Conservation (phyloP, 148 eudicot species). For the Polygonum aviculare region DNA sequence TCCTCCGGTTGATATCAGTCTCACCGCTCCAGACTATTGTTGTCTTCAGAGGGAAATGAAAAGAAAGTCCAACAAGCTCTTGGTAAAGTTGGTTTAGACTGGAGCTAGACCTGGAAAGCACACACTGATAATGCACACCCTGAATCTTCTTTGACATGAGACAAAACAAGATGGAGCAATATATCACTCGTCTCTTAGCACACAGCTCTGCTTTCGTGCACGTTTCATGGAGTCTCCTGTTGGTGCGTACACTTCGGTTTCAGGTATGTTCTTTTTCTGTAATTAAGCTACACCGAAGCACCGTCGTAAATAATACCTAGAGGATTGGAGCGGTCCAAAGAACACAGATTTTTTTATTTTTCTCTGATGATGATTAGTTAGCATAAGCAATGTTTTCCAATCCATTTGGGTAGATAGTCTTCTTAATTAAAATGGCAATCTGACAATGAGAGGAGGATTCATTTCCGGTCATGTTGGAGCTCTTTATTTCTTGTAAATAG, state of each 20-base stretch:
- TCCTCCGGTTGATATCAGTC: neutral
- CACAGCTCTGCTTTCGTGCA: neutral
- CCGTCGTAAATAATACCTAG: neutral
- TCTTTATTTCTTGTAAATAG: neutral
- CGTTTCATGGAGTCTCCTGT: neutral
- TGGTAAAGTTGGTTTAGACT: neutral
- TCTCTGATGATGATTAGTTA: neutral
- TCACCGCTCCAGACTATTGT: neutral
- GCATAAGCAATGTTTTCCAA: neutral
- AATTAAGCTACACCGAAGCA: neutral
- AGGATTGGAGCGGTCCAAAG: neutral
- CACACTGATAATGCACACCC: neutral
- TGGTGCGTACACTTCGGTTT: neutral
- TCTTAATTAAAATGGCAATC: neutral
- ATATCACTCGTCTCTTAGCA: neutral
- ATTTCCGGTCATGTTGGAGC: neutral
- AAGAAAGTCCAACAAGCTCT: neutral
- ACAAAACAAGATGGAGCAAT: neutral
- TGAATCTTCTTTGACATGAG: neutral
- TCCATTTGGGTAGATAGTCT: neutral
- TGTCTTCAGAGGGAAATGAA: neutral
- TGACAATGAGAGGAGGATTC: neutral
- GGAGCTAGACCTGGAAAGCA: neutral
- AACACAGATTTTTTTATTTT: neutral
- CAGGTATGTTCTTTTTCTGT: neutral